Evolutionary conservation across 2,329 filamentous ascomycete genomes (phyloP).

Genomic region (Zasmidium angulare): DNA sequence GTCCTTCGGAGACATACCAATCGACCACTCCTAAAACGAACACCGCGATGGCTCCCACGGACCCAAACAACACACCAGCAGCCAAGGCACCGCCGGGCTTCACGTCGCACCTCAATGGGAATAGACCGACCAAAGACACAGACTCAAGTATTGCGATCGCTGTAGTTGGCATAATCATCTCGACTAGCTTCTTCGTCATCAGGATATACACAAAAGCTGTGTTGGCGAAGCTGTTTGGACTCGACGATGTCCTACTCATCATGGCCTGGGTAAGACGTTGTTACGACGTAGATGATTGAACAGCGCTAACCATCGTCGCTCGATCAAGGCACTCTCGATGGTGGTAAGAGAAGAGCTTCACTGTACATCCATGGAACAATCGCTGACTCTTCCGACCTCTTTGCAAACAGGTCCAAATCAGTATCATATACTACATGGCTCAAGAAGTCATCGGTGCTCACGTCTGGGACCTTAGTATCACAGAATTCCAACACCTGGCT

Average conservation of each 20-base stretch:
- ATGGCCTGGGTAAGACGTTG: constrained; percentile 10
- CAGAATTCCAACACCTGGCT: neutral
- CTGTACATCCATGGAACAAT: neutral
- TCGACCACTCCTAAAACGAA: neutral
- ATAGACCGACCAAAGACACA: constrained; percentile 6
- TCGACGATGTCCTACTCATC: constrained; percentile 16
- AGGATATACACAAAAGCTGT: constrained; percentile 19
- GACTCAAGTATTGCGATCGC: constrained; percentile 5
- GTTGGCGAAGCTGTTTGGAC: constrained; percentile 16
- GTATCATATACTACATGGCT: constrained; percentile 5
- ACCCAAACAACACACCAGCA: constrained; percentile 7
- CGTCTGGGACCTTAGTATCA: constrained; percentile 13
- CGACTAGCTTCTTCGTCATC: constrained; percentile 16
- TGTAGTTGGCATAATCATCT: constrained; percentile 12
- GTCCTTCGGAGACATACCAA: no score
- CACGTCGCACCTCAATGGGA: constrained; percentile 8
- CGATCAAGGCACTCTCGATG: no score
- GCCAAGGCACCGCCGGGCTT: constrained; percentile 14
- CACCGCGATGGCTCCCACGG: neutral
- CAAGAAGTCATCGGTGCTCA: constrained; percentile 11
- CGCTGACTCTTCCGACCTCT: no score
- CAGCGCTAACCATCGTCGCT: no score
- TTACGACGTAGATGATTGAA: no score
- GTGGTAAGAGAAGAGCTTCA: no score
- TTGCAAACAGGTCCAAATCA: constrained; percentile 11